A percentile compares a stretch with the other conserved stretches of the same genome.
Evolutionary conservation across 2,329 filamentous ascomycete genomes (phyloP).

Genomic region (Phaeomoniella chlamydospora): DNA sequence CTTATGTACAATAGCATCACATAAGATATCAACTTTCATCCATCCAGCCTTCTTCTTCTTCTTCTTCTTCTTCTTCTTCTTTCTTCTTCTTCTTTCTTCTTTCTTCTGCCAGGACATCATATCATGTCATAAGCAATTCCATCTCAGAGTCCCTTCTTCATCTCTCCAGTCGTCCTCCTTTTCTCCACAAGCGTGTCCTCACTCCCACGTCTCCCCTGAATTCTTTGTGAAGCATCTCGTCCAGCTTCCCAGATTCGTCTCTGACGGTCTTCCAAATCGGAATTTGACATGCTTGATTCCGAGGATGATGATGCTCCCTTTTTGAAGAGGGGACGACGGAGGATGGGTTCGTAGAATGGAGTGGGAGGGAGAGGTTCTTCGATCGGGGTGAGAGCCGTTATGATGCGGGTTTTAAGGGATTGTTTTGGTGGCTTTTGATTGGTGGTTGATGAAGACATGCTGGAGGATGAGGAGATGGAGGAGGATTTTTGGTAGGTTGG

Average conservation of each 20-base stretch:
- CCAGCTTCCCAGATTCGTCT: background rate
- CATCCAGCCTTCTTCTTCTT: too few species aligned
- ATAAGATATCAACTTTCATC: too few species aligned
- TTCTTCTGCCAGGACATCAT: too few species aligned
- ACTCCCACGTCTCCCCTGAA: background rate
- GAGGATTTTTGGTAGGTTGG: background rate
- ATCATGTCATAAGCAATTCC: too few species aligned
- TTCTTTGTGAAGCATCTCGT: background rate
- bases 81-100: background rate
- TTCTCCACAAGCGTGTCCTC: background rate
- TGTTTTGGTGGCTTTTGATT: too few species aligned
- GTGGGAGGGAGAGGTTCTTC: background rate
- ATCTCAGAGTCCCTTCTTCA: too few species aligned
- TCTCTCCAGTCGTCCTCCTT: background rate
- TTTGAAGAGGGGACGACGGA: background rate
- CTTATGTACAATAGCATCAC: too few species aligned
- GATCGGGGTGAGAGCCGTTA: background rate
- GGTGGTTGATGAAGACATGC: background rate
- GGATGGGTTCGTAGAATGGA: background rate
- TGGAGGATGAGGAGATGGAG: background rate
- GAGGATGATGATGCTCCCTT: background rate
- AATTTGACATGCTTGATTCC: background rate
- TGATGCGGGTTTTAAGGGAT: background rate
- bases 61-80: too few species aligned
- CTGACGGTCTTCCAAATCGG: too few species aligned